A percentile compares a stretch with the other conserved stretches of the same genome.
These are phyloP conservation scores for Backusella parvicylindrica DNA, from an alignment of 192 early-diverging fungal genomes.

Conservation along the genomic window DNA sequence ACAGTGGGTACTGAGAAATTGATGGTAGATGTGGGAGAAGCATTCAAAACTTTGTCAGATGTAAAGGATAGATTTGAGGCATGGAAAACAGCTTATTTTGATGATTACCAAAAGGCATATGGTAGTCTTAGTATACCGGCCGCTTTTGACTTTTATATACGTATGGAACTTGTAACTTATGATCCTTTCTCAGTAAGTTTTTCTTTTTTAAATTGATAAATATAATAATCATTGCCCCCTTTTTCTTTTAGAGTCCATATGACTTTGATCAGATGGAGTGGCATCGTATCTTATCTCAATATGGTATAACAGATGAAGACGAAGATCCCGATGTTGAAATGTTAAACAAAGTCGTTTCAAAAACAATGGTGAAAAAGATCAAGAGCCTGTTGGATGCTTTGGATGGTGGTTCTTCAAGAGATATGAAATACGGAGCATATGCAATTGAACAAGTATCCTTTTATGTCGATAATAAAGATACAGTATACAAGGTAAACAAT, in stretches of 20 bases:
- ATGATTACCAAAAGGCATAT: constrained; percentile 56
- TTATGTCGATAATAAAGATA: constrained; percentile 26
- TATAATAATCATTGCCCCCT: background rate
- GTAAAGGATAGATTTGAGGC: constrained; percentile 48
- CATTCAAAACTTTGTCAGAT: constrained; percentile 38
- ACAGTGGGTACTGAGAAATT: constrained; percentile 20
- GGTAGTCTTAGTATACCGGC: constrained; percentile 49
- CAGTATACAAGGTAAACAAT: constrained; percentile 20
- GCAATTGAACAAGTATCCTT: constrained; percentile 34
- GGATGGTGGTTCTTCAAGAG: constrained; percentile 15
- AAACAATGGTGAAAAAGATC: constrained; percentile 24
- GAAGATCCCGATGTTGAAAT: constrained; percentile 33
- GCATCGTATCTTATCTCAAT: constrained; percentile 30
- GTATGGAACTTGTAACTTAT: constrained; percentile 50
- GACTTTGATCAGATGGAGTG: constrained; percentile 39
- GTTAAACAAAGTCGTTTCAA: constrained; percentile 35
- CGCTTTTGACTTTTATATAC: constrained; percentile 56
- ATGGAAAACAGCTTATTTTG: constrained; percentile 48
- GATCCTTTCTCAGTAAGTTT: constrained; percentile 41
- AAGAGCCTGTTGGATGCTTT: constrained; percentile 21
- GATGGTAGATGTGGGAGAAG: constrained; percentile 42
- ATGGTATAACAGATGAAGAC: constrained; percentile 15
- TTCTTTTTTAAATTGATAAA: background rate
- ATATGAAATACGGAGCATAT: constrained; percentile 24
- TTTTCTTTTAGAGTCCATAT: constrained; percentile 8